Evolutionary conservation across 352 stramenopile genomes (phyloP), one percentile per base, ranked within the genome.

Genomic region (Pythium aphanidermatum): DNA sequence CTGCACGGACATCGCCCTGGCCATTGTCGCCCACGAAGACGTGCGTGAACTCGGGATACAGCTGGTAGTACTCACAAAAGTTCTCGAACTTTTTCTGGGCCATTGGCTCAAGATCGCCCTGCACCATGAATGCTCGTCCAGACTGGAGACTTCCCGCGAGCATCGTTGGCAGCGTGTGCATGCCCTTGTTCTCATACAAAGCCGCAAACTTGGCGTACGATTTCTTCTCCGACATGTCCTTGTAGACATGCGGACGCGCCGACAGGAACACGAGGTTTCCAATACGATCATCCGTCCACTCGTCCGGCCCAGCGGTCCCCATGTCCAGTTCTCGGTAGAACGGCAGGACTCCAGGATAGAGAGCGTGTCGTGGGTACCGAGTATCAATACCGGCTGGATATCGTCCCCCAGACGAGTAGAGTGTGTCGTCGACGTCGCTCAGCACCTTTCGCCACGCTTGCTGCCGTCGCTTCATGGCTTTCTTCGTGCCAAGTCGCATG

Each of bases 1-100:
- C 89, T 4, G 91, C 86, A n/a, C 85, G 77, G 9, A 97, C 78
- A 31, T 97, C 91, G 20, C 81, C 88, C 69, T 97, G 91, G 11
- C 87, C 96, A 51, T 99, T 99, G 71, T 99, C 96, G 5, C 95
- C 97, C 27, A 99, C 86, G 63, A 99, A 99, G 11, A 99, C 86
- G 63, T 98, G 93, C 45, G 86, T 95, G 62, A 98, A 99, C 68
- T 99, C 96, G 1, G 96, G 96, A 60, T 99, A 99, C 24, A 99
- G 83, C 39, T 92, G 86, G 21, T 98, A 96, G 58, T 97, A 99
- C 60, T 98, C 81, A 44, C 72, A 52, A 50, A 90, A 91, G 52
- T 92, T 92, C 11, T 95, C 85, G 70, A 97, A 98, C 60, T 99
- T 99, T 61, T 99, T 99, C 24, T 81, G 55, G n/a, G 96, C 95